A percentile compares a stretch with the other conserved stretches of the same genome.
Evolutionary conservation across 495 filamentous ascomycete species (phyloP).

Genomic region (Hyaloscypha variabilis): DNA sequence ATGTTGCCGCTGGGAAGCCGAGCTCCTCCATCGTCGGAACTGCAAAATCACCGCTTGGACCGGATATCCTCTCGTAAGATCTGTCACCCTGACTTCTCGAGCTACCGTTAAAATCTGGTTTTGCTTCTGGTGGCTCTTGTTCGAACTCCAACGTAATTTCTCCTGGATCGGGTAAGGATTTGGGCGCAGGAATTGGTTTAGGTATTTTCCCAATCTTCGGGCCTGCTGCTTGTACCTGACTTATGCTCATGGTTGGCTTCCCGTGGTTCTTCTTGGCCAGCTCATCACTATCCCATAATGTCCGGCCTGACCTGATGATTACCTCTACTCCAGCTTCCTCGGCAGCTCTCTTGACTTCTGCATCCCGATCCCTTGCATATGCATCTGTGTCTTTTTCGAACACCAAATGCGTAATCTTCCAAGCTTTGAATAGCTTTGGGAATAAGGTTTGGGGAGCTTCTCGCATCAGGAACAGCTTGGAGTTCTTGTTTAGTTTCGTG

Average conservation of each 20-base stretch:
- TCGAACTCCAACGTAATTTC: constrained; percentile 56
- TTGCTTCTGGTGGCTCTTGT: constrained; percentile 44
- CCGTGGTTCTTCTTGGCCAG: constrained; percentile 62
- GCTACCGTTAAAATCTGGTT: constrained; percentile 57
- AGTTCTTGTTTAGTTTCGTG: constrained; percentile 61
- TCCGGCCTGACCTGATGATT: constrained; percentile 59
- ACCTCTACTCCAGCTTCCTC: constrained; percentile 65
- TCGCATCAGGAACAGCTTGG: constrained; percentile 66
- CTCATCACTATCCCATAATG: constrained; percentile 68
- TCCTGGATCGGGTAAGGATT: constrained; percentile 60
- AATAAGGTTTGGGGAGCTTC: constrained; percentile 69
- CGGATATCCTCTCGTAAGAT: constrained; percentile 59
- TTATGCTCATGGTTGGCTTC: constrained; percentile 71
- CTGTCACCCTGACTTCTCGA: constrained; percentile 43
- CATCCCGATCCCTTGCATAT: constrained; percentile 64
- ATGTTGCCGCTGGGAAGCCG: constrained; percentile 58
- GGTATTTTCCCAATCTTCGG: constrained; percentile 53
- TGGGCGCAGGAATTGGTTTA: constrained; percentile 56
- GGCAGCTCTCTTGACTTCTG: constrained; percentile 52
- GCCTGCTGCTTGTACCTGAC: constrained; percentile 55
- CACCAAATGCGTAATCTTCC: constrained; percentile 69
- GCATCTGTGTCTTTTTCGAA: constrained; percentile 77
- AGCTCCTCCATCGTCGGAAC: constrained; percentile 65
- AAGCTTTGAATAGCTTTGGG: constrained; percentile 67
- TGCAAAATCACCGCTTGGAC: constrained; percentile 62